phyloP scores from a whole-genome alignment of 306 rosid species.

The Inga laurina region DNA sequence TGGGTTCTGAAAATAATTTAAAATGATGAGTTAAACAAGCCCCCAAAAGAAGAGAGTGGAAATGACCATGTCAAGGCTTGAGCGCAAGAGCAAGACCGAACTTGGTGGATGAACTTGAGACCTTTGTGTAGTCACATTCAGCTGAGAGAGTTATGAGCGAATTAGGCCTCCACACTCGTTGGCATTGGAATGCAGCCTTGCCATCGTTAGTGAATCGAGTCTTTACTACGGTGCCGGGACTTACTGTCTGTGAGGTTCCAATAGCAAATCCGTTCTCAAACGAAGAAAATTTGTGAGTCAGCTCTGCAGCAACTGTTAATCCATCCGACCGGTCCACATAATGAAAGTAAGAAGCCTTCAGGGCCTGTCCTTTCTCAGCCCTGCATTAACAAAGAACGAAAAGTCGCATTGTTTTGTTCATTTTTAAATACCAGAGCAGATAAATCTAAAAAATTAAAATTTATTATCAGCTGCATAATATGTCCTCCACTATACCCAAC shows the following conservation, averaged over 20 bases:
- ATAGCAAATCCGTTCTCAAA: conserved; percentile 70
- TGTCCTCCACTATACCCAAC: neutral
- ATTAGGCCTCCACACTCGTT: conserved; percentile 90
- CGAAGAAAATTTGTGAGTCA: conserved; percentile 64
- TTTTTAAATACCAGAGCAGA: neutral
- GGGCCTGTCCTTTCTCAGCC: conserved; percentile 72
- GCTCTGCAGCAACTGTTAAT: conserved; percentile 79
- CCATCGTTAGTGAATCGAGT: conserved; percentile 77
- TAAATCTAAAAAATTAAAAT: neutral
- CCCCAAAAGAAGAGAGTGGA: conserved; percentile 1
- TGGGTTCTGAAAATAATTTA: conserved; percentile 35
- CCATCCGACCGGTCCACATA: conserved; percentile 58
- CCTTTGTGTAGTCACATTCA: conserved; percentile 73
- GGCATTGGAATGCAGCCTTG: conserved; percentile 72
- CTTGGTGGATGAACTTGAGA: conserved; percentile 59
- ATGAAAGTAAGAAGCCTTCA: conserved; percentile 89
- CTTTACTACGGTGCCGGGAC: conserved; percentile 60
- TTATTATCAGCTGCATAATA: neutral
- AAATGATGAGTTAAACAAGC: conserved; percentile 28
- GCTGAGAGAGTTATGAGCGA: conserved; percentile 79
- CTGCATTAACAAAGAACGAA: conserved; percentile 42
- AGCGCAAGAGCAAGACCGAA: conserved; percentile 83
- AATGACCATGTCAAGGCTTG: conserved; percentile 64
- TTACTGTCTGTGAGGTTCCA: conserved; percentile 74
- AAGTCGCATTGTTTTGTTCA: neutral